Percentiles rank a stretch among this genome's conserved stretches.
Conservation (phyloP, 352 stramenopile genomes). For the Salisapilia sapeloensis region DNA sequence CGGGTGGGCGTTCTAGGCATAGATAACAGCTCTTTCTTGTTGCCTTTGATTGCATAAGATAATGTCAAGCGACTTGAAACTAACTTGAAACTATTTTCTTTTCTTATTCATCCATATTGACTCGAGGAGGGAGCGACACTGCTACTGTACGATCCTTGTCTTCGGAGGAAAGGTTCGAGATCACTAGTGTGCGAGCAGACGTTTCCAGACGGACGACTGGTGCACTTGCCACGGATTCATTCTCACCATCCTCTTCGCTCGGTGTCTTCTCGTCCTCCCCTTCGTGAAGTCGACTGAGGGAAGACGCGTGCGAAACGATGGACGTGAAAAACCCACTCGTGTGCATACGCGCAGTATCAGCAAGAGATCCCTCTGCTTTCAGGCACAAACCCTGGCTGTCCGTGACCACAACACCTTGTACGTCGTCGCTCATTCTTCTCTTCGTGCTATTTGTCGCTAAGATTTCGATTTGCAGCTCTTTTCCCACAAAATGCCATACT, state of each 20-base stretch:
- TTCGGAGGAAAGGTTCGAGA: slow-evolving; percentile 27
- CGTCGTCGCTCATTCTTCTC: slow-evolving; percentile 18
- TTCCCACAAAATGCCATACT: too few species aligned
- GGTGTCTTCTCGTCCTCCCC: slow-evolving; percentile 10
- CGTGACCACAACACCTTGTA: slow-evolving; percentile 52
- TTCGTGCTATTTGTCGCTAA: too few species aligned
- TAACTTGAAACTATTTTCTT: too few species aligned
- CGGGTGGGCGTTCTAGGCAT: slow-evolving; percentile 19
- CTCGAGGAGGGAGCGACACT: too few species aligned
- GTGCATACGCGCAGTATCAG: slow-evolving; percentile 18
- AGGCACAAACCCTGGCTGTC: slow-evolving; percentile 58
- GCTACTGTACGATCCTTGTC: slow-evolving; percentile 33
- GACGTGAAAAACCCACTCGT: slow-evolving; percentile 64
- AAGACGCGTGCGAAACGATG: slow-evolving; percentile 41
- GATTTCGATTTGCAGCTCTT: too few species aligned
- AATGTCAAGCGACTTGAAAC: background rate
- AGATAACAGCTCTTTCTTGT: background rate
- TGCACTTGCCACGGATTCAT: too few species aligned
- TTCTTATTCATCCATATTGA: too few species aligned
- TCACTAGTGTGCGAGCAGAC: slow-evolving; percentile 25
- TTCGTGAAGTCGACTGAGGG: slow-evolving; percentile 13
- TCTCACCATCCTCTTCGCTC: slow-evolving; percentile 6
- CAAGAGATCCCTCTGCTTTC: slow-evolving; percentile 42
- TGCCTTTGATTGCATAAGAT: background rate
- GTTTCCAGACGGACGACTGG: slow-evolving; percentile 38